A percentile compares a stretch with the other conserved stretches of the same genome.
Conservation (phyloP, 257 asterid genomes). For the Eucommia ulmoides region DNA sequence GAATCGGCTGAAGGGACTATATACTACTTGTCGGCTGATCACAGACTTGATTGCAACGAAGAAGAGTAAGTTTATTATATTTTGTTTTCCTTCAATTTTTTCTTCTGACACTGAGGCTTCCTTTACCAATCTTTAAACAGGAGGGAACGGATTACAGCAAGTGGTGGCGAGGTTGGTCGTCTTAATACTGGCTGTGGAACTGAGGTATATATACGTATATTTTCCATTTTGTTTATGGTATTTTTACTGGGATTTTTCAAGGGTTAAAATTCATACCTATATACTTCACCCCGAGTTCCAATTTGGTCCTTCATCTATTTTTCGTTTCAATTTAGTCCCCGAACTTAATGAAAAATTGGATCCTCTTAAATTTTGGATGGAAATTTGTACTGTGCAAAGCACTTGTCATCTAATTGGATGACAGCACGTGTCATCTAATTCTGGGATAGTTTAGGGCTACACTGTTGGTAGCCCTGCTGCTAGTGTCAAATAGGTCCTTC, state of each 20-base stretch:
- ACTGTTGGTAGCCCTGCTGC: too few relatives aligned
- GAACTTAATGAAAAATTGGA: background rate
- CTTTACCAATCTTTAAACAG: slow-evolving; percentile 30
- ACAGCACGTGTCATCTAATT: too few relatives aligned
- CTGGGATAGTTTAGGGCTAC: too few relatives aligned
- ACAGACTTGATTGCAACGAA: slow-evolving; percentile 86
- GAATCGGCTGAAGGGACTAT: slow-evolving; percentile 89
- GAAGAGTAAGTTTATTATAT: slow-evolving; percentile 63
- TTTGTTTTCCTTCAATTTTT: slow-evolving; percentile 1
- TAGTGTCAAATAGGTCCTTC: too few relatives aligned
- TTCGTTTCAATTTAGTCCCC: background rate
- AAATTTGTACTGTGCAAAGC: background rate
- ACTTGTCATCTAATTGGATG: too few relatives aligned
- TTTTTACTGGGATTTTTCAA: background rate
- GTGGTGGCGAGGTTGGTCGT: slow-evolving; percentile 98
- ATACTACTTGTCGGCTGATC: slow-evolving; percentile 87
- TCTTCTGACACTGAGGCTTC: slow-evolving; percentile 5
- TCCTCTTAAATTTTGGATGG: background rate
- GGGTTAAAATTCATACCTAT: too few relatives aligned
- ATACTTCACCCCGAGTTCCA: too few relatives aligned
- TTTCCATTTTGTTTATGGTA: slow-evolving; percentile 4
- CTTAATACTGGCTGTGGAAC: slow-evolving; percentile 98
- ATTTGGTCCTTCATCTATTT: background rate
- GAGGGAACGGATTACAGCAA: slow-evolving; percentile 81
- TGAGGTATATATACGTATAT: slow-evolving; percentile 77